Base-by-base conservation (phyloP, 352 stramenopile genomes). In the Hyaloperonospora arabidopsidis region DNA sequence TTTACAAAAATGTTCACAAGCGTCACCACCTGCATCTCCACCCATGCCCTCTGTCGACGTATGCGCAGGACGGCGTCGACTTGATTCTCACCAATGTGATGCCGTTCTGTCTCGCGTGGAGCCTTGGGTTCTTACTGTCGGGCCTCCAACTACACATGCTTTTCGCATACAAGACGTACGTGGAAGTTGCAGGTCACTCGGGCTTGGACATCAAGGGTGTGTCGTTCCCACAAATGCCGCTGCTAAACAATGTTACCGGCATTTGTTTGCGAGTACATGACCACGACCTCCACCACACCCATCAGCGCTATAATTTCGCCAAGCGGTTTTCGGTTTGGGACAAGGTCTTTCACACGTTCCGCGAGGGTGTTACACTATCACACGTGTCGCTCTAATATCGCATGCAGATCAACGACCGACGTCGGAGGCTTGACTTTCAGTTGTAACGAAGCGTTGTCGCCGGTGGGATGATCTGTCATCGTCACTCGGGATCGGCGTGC, bases 301-400 rank as follows among this genome's bases (percentile, higher is more conserved):
- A 89, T 53, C 77, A 76, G 14, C 74, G 70, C 35, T 89, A 69
- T 68, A 95, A 95, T 66, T 95, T 91, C 49, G 75, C 86, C 34
- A 95, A 95, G 69, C 76, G 86, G 1, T 95, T 95, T 52, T 76
- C 82, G 13, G 49, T 94, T 18, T 95, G 86, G 86, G 86, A 95
- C 62, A 85, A 84, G 34, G 34, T 91, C 38, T 95, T 95, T 56
- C 34, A 59, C 3, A 95, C 86, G 13, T 94, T 91, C 65, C 76
- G 65, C 12, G 59, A 68, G 0, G 72, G 67, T 0, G 25, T 8
- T 29, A 29, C 25, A 29, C 3, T 29, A 29, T 29, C 3, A 29
- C 25, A 3, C 7, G 25, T 29, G 7, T 29, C 25, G 25, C 25
- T 29, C 25, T 3, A 29, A 29, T n/a, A n/a, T n/a, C n/a, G n/a